A percentile compares a stretch with the other conserved stretches of the same genome.
Conservation (phyloP, 257 asterid species). For the Perilla frutescens region DNA sequence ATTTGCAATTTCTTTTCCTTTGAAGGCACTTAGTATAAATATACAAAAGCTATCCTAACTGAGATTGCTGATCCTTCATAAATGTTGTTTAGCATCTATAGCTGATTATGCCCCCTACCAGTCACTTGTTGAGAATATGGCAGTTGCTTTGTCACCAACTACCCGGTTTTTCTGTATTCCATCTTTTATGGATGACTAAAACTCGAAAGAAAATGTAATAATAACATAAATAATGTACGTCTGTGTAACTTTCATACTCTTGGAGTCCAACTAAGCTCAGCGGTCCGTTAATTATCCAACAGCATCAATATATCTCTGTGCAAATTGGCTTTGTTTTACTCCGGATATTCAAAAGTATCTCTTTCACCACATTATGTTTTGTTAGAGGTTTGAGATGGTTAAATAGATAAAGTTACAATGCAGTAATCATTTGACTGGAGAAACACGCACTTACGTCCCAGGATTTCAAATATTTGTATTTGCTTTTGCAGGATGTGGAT, state of each 20-base stretch:
- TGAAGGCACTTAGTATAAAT: not conserved
- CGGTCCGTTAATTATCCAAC: no score
- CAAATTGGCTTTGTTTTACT: not conserved
- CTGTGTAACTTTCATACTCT: no score
- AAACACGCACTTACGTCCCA: not conserved
- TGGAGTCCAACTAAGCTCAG: no score
- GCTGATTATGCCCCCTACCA: no score
- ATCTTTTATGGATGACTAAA: no score
- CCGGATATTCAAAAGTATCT: not conserved
- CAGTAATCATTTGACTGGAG: not conserved
- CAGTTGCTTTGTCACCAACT: no score
- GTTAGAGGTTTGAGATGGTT: not conserved
- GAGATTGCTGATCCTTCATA: conserved; percentile 7
- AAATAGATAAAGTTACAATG: not conserved
- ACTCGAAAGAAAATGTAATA: no score
- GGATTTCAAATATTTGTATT: conserved; percentile 21
- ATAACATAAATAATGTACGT: no score
- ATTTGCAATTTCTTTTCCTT: conserved; percentile 5
- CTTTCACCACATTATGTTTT: not conserved
- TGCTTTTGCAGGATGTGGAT: conserved; percentile 71
- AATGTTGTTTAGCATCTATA: not conserved
- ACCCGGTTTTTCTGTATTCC: no score
- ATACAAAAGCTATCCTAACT: not conserved
- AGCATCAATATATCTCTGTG: no score
- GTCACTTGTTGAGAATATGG: no score